Evolutionary conservation across 768 basidiomycete genomes (phyloP).

Genomic region (Collybia mongolica): DNA sequence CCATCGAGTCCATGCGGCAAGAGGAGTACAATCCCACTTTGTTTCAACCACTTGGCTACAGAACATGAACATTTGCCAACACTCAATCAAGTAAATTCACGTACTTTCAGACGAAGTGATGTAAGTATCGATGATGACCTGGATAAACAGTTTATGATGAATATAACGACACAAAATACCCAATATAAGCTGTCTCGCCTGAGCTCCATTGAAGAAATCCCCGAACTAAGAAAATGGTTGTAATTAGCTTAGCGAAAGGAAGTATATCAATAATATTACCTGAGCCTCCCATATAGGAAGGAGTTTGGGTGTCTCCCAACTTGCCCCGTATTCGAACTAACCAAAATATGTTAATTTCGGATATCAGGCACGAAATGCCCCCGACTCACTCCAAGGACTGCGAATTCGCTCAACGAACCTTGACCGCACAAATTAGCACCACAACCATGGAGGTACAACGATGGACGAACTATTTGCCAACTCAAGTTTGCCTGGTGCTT

Average conservation of each 20-base stretch:
- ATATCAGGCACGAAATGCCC: neutral
- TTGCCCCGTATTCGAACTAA: slow-evolving; percentile 88
- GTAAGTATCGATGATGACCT: slow-evolving; percentile 89
- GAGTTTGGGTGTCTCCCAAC: slow-evolving; percentile 82
- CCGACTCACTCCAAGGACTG: slow-evolving; percentile 74
- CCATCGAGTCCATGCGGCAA: slow-evolving; percentile 91
- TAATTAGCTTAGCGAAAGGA: neutral
- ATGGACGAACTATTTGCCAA: slow-evolving; percentile 77
- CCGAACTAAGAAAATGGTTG: slow-evolving; percentile 57
- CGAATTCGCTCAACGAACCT: slow-evolving; percentile 90
- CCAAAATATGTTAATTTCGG: neutral
- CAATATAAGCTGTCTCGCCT: slow-evolving; percentile 30
- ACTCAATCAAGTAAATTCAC: slow-evolving; percentile 18
- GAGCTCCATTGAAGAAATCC: slow-evolving; percentile 92
- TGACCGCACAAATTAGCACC: neutral
- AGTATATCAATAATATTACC: slow-evolving; percentile 30
- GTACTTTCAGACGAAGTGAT: slow-evolving; percentile 81
- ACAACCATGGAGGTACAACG: neutral
- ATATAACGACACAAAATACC: neutral
- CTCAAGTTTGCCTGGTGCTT: slow-evolving; percentile 68
- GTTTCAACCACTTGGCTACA: slow-evolving; percentile 89
- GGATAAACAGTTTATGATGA: neutral
- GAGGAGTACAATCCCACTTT: slow-evolving; percentile 84
- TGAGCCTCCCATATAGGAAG: slow-evolving; percentile 94
- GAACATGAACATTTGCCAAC: neutral